Percentiles rank a stretch among this genome's conserved stretches.
phyloP scores from a whole-genome alignment of 1,284 basidiomycete genomes.

The Grifola frondosa region DNA sequence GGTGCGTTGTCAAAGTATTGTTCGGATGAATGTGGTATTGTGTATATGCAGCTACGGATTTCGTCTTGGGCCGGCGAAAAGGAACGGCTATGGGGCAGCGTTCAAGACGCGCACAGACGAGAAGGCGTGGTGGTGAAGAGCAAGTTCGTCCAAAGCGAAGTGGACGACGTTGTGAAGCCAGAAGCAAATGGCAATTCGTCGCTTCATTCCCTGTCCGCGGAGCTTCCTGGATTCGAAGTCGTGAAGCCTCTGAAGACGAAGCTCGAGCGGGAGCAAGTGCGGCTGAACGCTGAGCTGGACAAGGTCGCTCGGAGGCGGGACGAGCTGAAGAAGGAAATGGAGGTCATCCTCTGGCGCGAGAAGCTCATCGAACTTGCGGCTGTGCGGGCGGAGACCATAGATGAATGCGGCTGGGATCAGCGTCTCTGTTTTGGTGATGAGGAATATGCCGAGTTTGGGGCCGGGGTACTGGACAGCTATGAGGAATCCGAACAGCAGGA shows the following conservation, averaged over 20 bases:
- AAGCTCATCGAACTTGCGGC: constrained; percentile 62
- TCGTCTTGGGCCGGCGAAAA: constrained; percentile 62
- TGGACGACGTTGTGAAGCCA: constrained; percentile 27
- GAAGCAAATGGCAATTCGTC: not conserved
- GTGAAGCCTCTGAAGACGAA: constrained; percentile 34
- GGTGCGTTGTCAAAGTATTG: constrained; percentile 84
- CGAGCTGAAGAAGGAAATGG: constrained; percentile 62
- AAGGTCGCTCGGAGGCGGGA: constrained; percentile 59
- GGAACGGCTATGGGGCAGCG: constrained; percentile 65
- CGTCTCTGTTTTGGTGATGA: constrained; percentile 77
- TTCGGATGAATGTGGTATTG: constrained; percentile 75
- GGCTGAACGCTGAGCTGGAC: constrained; percentile 51
- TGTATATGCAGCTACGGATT: constrained; percentile 63
- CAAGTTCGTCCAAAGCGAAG: constrained; percentile 9
- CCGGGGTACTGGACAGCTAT: constrained; percentile 65
- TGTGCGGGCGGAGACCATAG: constrained; percentile 54
- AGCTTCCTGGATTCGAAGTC: constrained; percentile 16
- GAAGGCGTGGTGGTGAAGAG: constrained; percentile 63
- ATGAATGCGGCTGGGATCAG: constrained; percentile 82
- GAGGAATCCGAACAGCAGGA: constrained; percentile 43
- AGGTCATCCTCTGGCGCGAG: constrained; percentile 66
- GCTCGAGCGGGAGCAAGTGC: constrained; percentile 51
- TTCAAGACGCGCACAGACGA: constrained; percentile 63
- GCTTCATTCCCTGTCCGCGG: not conserved
- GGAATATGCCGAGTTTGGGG: constrained; percentile 67